Conservation (phyloP, 495 filamentous ascomycete genomes). For the Trichoderma reesei region DNA sequence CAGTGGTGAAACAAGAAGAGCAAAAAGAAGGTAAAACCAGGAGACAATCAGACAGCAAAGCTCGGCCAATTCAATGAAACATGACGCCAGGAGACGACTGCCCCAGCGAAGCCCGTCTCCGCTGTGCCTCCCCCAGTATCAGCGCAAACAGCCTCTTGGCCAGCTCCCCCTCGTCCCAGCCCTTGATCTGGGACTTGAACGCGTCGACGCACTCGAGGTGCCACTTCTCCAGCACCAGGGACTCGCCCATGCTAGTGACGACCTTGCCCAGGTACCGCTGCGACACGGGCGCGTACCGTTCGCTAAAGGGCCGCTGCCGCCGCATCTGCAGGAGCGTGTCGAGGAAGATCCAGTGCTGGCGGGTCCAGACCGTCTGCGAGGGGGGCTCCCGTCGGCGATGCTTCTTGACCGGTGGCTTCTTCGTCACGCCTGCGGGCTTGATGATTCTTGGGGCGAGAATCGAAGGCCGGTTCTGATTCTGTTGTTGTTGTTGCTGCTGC, state of each 20-base stretch:
- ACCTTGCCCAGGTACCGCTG: constrained; percentile 26
- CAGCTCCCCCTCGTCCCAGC: constrained; percentile 36
- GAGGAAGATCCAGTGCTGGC: constrained; percentile 32
- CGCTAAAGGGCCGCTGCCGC: constrained; percentile 7
- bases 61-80: background rate
- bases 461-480: no score
- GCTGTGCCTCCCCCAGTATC: constrained; percentile 36
- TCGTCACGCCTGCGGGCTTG: background rate
- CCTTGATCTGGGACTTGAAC: constrained; percentile 29
- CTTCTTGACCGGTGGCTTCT: background rate
- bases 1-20: background rate
- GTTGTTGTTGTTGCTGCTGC: background rate
- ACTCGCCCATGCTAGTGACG: constrained; percentile 25
- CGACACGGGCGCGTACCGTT: background rate
- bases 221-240: constrained; percentile 36
- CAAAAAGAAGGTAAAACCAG: background rate
- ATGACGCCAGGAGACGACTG: background rate
- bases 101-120: constrained; percentile 13
- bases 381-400: constrained; percentile 11
- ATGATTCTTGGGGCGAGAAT: background rate
- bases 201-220: constrained; percentile 43
- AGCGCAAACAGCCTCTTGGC: constrained; percentile 42
- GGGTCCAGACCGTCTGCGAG: constrained; percentile 31
- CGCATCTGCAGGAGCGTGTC: constrained; percentile 28
- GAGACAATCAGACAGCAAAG: background rate